Conservation (phyloP, 176 grass and related monocot genomes). For the Cenchrus purpureus region DNA sequence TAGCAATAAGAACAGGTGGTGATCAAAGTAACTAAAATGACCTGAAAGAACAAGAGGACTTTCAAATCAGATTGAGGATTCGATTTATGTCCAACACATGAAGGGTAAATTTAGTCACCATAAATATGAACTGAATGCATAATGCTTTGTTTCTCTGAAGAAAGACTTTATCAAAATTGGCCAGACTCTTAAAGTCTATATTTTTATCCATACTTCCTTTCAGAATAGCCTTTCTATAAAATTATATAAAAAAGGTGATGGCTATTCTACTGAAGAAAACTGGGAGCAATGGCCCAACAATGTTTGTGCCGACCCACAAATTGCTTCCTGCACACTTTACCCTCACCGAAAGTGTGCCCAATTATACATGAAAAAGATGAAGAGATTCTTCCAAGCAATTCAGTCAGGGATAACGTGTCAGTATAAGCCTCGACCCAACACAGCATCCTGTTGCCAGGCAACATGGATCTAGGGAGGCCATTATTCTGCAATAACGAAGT, state of each 20-base stretch:
- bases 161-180: not conserved
- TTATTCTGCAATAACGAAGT: conserved; percentile 45
- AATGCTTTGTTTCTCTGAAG: not conserved
- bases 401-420: conserved; percentile 13
- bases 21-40: not conserved
- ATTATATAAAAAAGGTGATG: not conserved
- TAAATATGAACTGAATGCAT: not conserved
- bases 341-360: conserved; percentile 26
- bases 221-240: not conserved
- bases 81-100: not conserved
- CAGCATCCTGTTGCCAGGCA: conserved; percentile 23
- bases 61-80: not conserved
- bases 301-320: not conserved
- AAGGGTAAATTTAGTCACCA: not conserved
- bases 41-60: not conserved
- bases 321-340: conserved; percentile 31
- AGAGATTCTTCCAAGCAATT: conserved; percentile 36
- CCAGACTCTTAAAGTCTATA: not conserved
- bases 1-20: not conserved
- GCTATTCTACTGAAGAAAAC: not conserved
- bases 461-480: conserved; percentile 17
- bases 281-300: not conserved
- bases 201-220: not conserved
- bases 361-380: not conserved
- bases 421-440: not conserved